These are phyloP conservation scores for Arabidopsis lyrata DNA, from an alignment of 441 rosid genomes.

Conservation along the genomic window DNA sequence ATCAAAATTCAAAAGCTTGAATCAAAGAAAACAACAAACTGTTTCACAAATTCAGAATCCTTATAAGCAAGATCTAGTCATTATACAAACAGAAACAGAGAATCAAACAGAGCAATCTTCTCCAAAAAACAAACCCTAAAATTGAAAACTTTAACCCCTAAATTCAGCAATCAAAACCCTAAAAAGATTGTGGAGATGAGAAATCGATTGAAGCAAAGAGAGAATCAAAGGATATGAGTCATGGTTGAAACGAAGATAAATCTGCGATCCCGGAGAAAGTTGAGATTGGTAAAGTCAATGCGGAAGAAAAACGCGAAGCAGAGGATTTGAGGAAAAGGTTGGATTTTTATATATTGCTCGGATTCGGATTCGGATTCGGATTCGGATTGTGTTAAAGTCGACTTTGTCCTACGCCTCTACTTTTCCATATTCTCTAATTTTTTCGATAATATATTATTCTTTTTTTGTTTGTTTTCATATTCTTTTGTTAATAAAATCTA, in stretches of 20 bases:
- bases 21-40: conserved; percentile 48
- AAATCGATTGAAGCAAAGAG: conserved; percentile 2
- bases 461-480: background rate
- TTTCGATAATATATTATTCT: background rate
- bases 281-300: conserved; percentile 20
- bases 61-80: conserved; percentile 11
- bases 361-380: too few relatives aligned
- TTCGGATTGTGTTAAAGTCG: conserved; percentile 7
- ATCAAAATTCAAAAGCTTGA: conserved; percentile 37
- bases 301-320: conserved; percentile 14
- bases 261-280: conserved; percentile 15
- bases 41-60: background rate
- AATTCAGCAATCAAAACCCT: background rate
- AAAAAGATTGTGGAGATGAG: background rate
- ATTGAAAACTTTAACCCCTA: background rate
- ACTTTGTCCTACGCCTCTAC: conserved; percentile 36
- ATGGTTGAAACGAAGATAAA: conserved; percentile 29
- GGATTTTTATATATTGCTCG: conserved; percentile 10
- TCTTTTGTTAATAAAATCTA: background rate
- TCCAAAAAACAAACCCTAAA: background rate
- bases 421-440: conserved; percentile 21
- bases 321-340: conserved; percentile 12
- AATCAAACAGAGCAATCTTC: background rate
- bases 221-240: conserved; percentile 45
- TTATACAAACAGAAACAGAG: background rate